Evolutionary conservation across 2,329 filamentous ascomycete genomes (phyloP), one percentile per base, ranked within the genome.

Genomic region (Penicillium sp.): DNA sequence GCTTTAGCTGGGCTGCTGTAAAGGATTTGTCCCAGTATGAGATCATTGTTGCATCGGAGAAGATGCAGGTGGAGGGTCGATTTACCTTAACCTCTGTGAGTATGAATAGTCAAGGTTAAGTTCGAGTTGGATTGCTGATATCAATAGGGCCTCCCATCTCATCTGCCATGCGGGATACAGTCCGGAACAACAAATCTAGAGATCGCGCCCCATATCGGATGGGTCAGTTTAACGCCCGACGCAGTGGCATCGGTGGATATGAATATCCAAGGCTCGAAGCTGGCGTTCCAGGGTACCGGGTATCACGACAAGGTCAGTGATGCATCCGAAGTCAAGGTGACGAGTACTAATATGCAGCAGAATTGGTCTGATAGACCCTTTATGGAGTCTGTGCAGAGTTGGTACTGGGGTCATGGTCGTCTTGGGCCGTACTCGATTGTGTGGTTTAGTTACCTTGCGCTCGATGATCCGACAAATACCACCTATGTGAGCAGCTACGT

Each of bases 351-450:
- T 18, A 22, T 8, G 23, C 16, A 3, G 31, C 23, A 72, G 70
- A 75, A 75, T 51, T 75, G 73, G 72, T 65, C 66, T 4, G 60
- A 69, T 46, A 49, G 49, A 23, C 65, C 70, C 1, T 70, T 75
- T 44, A 24, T 44, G 9, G 44, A 58, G 4, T 61, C 54, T 13
- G 55, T 69, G 7, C 44, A 50, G 26, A 67, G 61, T 26, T 73
- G 70, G 67, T 72, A 73, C 54, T 74, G 71, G 70, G 73, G 74
- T n/a, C 74, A 74, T 46, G 71, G 60, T 3, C 61, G 59, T 18
- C 44, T 74, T 1, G 73, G 70, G 0, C 55, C 61, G 0, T 74
- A 74, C 62, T 68, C 69, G 2, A 50, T 75, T 20, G 69, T 76
- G 18, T 76, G 72, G 72, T 71, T 74, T 49, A 65, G 69, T 44